Evolutionary conservation across 2,329 filamentous ascomycete genomes (phyloP).

Genomic region (Alternaria ventricosa): DNA sequence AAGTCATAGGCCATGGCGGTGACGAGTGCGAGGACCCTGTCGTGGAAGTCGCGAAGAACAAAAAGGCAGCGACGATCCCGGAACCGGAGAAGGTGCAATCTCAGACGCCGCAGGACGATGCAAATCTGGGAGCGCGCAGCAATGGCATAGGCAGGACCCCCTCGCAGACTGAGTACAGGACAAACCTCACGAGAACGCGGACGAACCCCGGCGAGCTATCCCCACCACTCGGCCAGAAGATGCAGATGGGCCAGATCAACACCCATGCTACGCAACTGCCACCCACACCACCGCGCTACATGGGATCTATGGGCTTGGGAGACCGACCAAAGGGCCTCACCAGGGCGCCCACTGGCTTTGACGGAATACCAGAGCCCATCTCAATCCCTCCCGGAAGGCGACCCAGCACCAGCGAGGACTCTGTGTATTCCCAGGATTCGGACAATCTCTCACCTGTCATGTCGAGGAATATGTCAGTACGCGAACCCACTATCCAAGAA

Average conservation of each 20-base stretch:
- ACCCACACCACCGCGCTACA: conserved; percentile 34
- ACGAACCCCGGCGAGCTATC: conserved; percentile 47
- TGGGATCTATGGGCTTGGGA: conserved; percentile 46
- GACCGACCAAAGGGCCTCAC: conserved; percentile 39
- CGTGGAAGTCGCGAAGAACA: conserved; percentile 71
- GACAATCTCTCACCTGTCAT: conserved; percentile 33
- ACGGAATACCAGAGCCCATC: conserved; percentile 23
- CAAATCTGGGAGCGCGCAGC: conserved; percentile 32
- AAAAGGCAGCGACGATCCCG: conserved; percentile 42
- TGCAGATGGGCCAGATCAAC: conserved; percentile 47
- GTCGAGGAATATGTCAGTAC: conserved; percentile 29
- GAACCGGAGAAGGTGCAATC: conserved; percentile 22
- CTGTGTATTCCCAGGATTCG: conserved; percentile 41
- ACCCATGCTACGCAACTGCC: conserved; percentile 32
- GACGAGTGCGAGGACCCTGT: conserved; percentile 80
- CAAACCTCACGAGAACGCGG: conserved; percentile 41
- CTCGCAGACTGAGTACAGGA: conserved; percentile 34
- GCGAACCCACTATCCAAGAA: conserved; percentile 44
- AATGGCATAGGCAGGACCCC: conserved; percentile 37
- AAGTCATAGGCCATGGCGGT: conserved; percentile 88
- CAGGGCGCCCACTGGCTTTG: conserved; percentile 45
- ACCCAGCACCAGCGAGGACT: conserved; percentile 44
- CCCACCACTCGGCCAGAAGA: conserved; percentile 45
- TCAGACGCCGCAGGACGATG: conserved; percentile 40
- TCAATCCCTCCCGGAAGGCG: conserved; percentile 7